Evolutionary conservation across 1,284 basidiomycete genomes (phyloP), one percentile per base, ranked within the genome.

Genomic region (Heliocybe sulcata): DNA sequence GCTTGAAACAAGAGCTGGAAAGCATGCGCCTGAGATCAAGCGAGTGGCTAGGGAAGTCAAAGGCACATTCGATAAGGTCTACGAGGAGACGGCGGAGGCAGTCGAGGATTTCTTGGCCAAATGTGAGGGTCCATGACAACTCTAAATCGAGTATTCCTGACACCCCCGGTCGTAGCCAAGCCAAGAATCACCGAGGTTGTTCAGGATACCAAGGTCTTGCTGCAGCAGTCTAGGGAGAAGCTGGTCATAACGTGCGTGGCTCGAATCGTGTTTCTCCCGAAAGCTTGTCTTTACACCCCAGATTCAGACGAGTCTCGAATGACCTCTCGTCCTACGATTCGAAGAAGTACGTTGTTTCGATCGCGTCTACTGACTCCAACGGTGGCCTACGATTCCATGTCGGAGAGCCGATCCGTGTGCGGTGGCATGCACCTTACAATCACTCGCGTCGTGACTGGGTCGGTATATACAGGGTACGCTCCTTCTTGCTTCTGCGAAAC

Each of bases 361-460:
- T 93, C 47, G 70, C 80, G 23, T 79, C 83, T 3, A 81, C 78
- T 60, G 64, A 68, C 54, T 62, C 75, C 1, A 76, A 75, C 33
- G 74, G 79, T 50, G 61, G 72, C n/a, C 69, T 71, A 57, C 79
- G 81, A 8, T 98, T 90, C 79, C 90, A 93, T 67, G 81, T 98
- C 47, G 96, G 96, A 31, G 92, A 98, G 68, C 85, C 90, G 4
- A 94, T 99, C 62, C 77, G 71, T 3, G 79, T 98, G 33, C 80
- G 82, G 45, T 99, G 95, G 95, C 83, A 84, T 53, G 95, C 92
- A 1, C 94, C 96, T 0, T 71, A 76, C 31, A 82, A 85, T 56
- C 96, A 98, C 67, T 96, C 94, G 14, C 80, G 92, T n/a, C 83
- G 87, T 62, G 96, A 99, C 69, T 99, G 96, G 97, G 91, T 99